Conservation (phyloP, 805 yeast species). For the Candida broadrunensis region DNA sequence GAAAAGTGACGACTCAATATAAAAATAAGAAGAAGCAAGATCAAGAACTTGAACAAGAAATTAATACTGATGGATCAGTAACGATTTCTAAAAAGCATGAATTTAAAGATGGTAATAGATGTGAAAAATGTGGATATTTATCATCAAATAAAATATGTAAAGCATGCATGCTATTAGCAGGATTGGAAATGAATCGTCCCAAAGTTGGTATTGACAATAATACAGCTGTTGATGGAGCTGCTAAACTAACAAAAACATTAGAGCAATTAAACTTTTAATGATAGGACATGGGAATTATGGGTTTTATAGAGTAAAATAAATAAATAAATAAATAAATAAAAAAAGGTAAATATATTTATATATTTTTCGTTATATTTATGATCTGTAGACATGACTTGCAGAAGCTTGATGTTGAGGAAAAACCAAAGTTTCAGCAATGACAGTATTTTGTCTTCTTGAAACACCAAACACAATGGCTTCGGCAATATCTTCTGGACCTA, state of each 20-base stretch:
- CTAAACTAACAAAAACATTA: slow-evolving; percentile 55
- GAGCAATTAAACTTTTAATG: slow-evolving; percentile 65
- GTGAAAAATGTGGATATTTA: slow-evolving; percentile 88
- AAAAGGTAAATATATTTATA: not conserved
- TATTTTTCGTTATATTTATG: not conserved
- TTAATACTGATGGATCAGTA: slow-evolving; percentile 63
- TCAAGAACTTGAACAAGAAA: slow-evolving; percentile 41
- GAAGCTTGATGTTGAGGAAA: slow-evolving; percentile 39
- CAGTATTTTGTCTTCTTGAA: slow-evolving; percentile 32
- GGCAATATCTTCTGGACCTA: slow-evolving; percentile 35
- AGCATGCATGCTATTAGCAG: slow-evolving; percentile 86
- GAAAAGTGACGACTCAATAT: slow-evolving; percentile 34
- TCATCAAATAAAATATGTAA: slow-evolving; percentile 88
- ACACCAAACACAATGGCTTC: slow-evolving; percentile 36
- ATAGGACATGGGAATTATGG: too few species aligned
- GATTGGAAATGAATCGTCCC: slow-evolving; percentile 75
- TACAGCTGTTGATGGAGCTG: slow-evolving; percentile 57
- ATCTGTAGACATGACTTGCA: slow-evolving; percentile 19
- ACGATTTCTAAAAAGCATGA: slow-evolving; percentile 29
- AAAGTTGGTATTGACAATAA: slow-evolving; percentile 56
- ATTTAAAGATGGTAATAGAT: slow-evolving; percentile 64
- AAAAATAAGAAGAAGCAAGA: slow-evolving; percentile 23
- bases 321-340: too few species aligned
- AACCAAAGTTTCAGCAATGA: slow-evolving; percentile 36
- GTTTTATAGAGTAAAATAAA: too few species aligned